Percentiles rank a stretch among this genome's conserved stretches.
These are phyloP conservation scores for Phialophora tarda DNA, from an alignment of 2,329 filamentous ascomycete species.

Conservation along the genomic window DNA sequence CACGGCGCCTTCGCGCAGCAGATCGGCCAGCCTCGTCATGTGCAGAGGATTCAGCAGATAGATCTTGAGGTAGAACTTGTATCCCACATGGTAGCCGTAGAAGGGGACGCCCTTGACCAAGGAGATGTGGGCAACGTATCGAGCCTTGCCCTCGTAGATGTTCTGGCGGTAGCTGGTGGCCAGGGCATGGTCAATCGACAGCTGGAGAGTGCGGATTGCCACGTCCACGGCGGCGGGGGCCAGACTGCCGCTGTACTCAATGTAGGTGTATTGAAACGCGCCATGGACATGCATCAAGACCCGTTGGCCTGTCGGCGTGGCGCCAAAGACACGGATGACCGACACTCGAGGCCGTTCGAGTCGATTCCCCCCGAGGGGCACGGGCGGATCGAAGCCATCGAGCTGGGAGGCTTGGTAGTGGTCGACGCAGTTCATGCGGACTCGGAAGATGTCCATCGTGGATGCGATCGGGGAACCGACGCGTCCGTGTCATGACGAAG, in stretches of 20 bases:
- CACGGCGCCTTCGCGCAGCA: constrained; percentile 85
- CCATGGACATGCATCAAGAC: constrained; percentile 96
- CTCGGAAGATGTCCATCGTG: constrained; percentile 76
- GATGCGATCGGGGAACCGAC: constrained; percentile 12
- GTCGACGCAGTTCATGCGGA: constrained; percentile 94
- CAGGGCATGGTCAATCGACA: constrained; percentile 89
- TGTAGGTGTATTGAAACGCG: constrained; percentile 92
- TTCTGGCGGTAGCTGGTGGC: constrained; percentile 83
- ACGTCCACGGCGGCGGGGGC: constrained; percentile 70
- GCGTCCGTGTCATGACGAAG: constrained; percentile 29
- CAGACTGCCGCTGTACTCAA: constrained; percentile 78
- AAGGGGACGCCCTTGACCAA: constrained; percentile 93
- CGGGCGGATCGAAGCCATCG: constrained; percentile 73
- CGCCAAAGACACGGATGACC: constrained; percentile 86
- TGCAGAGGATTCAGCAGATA: constrained; percentile 88
- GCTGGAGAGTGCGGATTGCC: constrained; percentile 77
- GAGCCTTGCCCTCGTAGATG: constrained; percentile 68
- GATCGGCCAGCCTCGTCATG: constrained; percentile 84
- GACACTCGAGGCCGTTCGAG: constrained; percentile 75
- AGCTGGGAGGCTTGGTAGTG: constrained; percentile 85
- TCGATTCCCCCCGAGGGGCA: constrained; percentile 65
- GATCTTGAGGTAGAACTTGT: constrained; percentile 88
- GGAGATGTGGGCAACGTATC: constrained; percentile 87
- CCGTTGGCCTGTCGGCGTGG: constrained; percentile 92
- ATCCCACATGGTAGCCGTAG: constrained; percentile 94